These are phyloP conservation scores for Bruguiera hainesii DNA, from an alignment of 441 rosid species.

Conservation along the genomic window DNA sequence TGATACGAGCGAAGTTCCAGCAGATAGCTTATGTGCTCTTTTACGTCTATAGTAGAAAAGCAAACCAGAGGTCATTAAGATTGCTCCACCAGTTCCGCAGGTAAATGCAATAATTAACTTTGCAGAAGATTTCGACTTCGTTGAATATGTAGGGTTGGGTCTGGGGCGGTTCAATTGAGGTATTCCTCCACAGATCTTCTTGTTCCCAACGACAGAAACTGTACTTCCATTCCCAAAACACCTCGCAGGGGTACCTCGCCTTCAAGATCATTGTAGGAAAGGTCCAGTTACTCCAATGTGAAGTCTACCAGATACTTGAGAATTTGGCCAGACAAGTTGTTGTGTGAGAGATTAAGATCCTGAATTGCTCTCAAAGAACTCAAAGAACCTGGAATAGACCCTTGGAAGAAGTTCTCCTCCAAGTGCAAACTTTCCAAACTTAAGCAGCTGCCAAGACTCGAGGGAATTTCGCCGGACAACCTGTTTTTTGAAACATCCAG, in stretches of 20 bases:
- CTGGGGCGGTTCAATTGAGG: background rate
- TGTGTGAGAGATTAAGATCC: conserved; percentile 6
- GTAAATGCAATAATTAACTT: background rate
- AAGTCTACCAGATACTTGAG: background rate
- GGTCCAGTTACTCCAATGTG: no score
- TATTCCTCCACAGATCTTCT: conserved; percentile 3
- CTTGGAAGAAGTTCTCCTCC: conserved; percentile 10
- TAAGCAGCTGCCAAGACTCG: background rate
- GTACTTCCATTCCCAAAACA: background rate
- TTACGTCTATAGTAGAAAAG: background rate
- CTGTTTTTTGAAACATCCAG: conserved; percentile 3
- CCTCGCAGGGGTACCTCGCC: conserved; percentile 5
- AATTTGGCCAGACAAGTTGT: background rate
- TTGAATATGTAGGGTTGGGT: background rate
- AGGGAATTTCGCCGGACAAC: conserved; percentile 7
- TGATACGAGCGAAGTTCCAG: background rate
- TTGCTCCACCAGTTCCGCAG: background rate
- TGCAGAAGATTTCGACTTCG: background rate
- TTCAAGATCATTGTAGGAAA: background rate
- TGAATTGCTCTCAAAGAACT: background rate
- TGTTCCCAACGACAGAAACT: background rate
- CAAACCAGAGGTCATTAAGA: background rate
- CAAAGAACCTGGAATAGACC: background rate
- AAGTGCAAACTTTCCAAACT: background rate
- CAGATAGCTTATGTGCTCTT: background rate